A percentile compares a stretch with the other conserved stretches of the same genome.
Conservation (phyloP, 768 basidiomycete species). For the Calocybe cyanea region DNA sequence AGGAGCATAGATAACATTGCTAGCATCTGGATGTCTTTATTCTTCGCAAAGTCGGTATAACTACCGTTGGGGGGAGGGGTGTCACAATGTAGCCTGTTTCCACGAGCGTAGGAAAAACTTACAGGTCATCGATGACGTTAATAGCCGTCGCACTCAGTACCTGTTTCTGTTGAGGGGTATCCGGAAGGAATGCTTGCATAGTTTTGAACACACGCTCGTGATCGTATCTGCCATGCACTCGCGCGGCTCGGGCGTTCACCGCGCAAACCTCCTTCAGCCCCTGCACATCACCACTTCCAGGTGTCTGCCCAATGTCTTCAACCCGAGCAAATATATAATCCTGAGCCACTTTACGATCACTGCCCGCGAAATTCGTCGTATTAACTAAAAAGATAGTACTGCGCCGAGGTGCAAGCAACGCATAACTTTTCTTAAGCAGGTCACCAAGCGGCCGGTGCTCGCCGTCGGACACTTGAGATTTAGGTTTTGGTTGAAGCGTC, state of each 20-base stretch:
- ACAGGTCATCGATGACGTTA: conserved; percentile 46
- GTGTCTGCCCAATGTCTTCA: conserved; percentile 3
- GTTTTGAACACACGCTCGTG: conserved; percentile 68
- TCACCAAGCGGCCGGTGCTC: conserved; percentile 37
- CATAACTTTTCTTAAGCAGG: conserved; percentile 33
- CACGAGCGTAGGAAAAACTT: conserved; percentile 20
- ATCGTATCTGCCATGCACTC: conserved; percentile 54
- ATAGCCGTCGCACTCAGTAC: conserved; percentile 30
- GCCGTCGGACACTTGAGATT: conserved; percentile 33
- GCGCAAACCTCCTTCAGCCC: conserved; percentile 47
- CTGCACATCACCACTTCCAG: conserved; percentile 16
- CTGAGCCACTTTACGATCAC: conserved; percentile 55
- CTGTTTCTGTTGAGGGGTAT: conserved; percentile 10
- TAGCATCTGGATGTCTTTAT: conserved; percentile 76
- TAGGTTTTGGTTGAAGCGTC: conserved; percentile 48
- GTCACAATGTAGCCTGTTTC: conserved; percentile 3
- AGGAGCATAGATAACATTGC: conserved; percentile 73
- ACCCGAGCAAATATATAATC: conserved; percentile 52
- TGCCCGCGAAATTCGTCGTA: conserved; percentile 45
- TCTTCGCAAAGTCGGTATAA: conserved; percentile 36
- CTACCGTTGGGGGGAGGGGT: conserved; percentile 24
- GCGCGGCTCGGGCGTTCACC: conserved; percentile 59
- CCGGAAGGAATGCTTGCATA: conserved; percentile 46
- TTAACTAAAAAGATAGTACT: conserved; percentile 59
- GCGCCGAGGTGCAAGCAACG: conserved; percentile 38